phyloP scores from a whole-genome alignment of 495 filamentous ascomycete genomes.

The Aspergillus conjunctus region DNA sequence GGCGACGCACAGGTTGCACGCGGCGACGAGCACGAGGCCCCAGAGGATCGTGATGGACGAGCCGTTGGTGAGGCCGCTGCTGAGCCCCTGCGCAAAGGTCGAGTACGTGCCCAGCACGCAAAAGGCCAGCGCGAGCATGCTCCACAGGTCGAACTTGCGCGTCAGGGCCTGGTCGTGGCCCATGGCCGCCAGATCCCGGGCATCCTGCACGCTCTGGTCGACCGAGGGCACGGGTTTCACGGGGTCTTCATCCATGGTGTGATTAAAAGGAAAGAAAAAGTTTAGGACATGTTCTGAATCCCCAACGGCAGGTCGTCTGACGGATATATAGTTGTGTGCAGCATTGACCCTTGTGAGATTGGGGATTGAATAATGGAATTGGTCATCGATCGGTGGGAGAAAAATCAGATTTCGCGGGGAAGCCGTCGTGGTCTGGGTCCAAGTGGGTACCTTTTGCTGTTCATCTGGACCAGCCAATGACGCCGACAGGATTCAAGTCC shows the following conservation, averaged over 20 bases:
- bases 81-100: slow-evolving; percentile 48
- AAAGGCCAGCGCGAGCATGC: slow-evolving; percentile 47
- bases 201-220: slow-evolving; percentile 47
- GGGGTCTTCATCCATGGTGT: slow-evolving; percentile 31
- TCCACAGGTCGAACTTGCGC: slow-evolving; percentile 53
- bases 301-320: not conserved
- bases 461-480: not conserved
- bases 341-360: not conserved
- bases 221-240: slow-evolving; percentile 35
- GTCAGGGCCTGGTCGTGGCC: slow-evolving; percentile 52
- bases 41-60: slow-evolving; percentile 50
- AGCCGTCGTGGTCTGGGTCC: not conserved
- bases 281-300: not conserved
- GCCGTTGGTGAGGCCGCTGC: slow-evolving; percentile 47
- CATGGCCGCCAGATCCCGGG: slow-evolving; percentile 50
- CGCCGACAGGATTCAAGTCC: not conserved
- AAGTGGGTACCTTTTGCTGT: not conserved
- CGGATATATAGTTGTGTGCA: not conserved
- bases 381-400: not conserved
- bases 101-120: slow-evolving; percentile 51
- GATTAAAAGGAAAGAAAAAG: not conserved
- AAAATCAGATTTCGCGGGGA: not conserved
- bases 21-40: slow-evolving; percentile 46
- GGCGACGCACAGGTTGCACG: slow-evolving; percentile 49
- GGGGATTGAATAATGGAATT: not conserved